Conservation (phyloP, 2,329 filamentous ascomycete species). For the Leptographium radiaticola region DNA sequence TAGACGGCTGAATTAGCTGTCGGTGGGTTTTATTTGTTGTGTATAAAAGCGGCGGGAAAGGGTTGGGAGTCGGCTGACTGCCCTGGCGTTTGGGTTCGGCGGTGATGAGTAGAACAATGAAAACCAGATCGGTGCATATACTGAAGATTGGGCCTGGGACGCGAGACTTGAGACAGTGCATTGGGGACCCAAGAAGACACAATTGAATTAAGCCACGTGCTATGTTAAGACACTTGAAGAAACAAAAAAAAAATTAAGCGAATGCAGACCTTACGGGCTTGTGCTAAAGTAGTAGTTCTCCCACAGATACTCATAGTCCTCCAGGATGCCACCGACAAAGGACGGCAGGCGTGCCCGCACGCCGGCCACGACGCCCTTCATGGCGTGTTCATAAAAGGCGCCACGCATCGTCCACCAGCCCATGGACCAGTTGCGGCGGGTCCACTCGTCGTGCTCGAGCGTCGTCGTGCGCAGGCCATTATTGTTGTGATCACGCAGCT, state of each 20-base stretch:
- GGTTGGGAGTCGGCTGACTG: neutral
- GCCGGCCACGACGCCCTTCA: slow-evolving; percentile 58
- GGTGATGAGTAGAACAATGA: neutral
- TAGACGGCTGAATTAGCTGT: neutral
- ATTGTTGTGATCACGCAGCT: slow-evolving; percentile 55
- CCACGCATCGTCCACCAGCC: slow-evolving; percentile 95
- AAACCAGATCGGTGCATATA: neutral
- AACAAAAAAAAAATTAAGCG: neutral
- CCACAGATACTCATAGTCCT: slow-evolving; percentile 97
- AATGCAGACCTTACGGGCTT: slow-evolving; percentile 18
- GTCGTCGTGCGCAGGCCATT: slow-evolving; percentile 61
- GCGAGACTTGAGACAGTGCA: too few species aligned
- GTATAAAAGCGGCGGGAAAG: neutral
- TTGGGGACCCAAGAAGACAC: too few species aligned
- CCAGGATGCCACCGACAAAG: slow-evolving; percentile 71
- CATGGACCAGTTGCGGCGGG: slow-evolving; percentile 76
- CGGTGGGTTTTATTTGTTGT: neutral
- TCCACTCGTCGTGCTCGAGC: slow-evolving; percentile 81
- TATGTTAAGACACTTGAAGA: neutral
- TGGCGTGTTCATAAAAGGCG: slow-evolving; percentile 91
- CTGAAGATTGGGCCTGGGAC: too few species aligned
- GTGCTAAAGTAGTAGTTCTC: slow-evolving; percentile 90
- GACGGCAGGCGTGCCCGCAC: slow-evolving; percentile 66
- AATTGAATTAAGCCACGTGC: neutral
- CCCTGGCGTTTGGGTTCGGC: neutral